Conservation (phyloP, 2,329 filamentous ascomycete genomes). For the Alternaria triticina region DNA sequence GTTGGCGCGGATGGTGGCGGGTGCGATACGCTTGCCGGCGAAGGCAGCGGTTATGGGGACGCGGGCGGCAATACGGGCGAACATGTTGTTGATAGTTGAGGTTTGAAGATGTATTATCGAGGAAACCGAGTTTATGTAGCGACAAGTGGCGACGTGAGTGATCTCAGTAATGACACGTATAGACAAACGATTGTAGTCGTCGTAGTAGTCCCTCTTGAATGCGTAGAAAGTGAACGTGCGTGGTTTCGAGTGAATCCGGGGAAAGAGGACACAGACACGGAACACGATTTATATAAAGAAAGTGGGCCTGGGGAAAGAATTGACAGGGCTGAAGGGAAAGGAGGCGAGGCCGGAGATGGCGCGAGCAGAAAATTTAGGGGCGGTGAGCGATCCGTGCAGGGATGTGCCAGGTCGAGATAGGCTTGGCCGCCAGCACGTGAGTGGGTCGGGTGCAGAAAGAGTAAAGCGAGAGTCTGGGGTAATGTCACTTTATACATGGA, state of each 20-base stretch:
- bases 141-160: not conserved
- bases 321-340: constrained; percentile 8
- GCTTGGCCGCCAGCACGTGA: constrained; percentile 2
- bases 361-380: constrained; percentile 16
- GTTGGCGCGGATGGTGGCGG: constrained; percentile 39
- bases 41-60: constrained; percentile 31
- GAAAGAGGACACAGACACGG: constrained; percentile 7
- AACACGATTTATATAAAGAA: constrained; percentile 19
- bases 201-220: not conserved
- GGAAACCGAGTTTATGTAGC: not conserved
- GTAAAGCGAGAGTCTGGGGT: constrained; percentile 2
- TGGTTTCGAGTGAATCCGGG: constrained; percentile 6
- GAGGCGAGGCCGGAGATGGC: constrained; percentile 8
- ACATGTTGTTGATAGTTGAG: constrained; percentile 12
- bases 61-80: constrained; percentile 27
- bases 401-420: not conserved
- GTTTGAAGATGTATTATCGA: not conserved
- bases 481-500: not conserved
- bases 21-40: constrained; percentile 25
- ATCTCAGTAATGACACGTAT: constrained; percentile 6
- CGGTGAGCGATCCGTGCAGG: constrained; percentile 25
- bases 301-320: constrained; percentile 9
- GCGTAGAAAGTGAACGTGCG: not conserved
- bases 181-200: constrained; percentile 3
- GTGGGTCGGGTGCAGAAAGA: not conserved